Evolutionary conservation across 257 asterid species (phyloP).

Genomic region (Fraxinus cuspidata): DNA sequence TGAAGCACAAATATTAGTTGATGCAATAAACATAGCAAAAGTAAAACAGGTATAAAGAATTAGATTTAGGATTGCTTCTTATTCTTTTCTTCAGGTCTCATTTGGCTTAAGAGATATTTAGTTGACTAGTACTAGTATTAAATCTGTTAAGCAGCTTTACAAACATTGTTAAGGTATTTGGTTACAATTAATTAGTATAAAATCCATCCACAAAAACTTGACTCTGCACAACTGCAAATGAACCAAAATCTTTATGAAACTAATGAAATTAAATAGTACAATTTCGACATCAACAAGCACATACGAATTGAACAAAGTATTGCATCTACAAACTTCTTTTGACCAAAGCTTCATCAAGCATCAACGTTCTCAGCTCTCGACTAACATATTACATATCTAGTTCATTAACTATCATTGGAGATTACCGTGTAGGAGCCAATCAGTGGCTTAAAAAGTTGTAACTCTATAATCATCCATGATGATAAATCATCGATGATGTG

Average conservation of each 20-base stretch:
- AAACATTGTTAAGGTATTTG: not conserved
- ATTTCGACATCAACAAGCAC: not conserved
- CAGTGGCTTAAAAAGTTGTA: not conserved
- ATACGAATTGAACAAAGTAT: not conserved
- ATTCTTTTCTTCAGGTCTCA: not conserved
- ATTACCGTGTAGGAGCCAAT: not conserved
- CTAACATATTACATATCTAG: not conserved
- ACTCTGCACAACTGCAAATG: not conserved
- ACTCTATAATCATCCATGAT: not conserved
- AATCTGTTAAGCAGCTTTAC: not conserved
- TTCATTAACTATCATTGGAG: not conserved
- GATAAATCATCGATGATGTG: too few relatives aligned
- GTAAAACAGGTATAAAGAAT: not conserved
- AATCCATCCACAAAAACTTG: not conserved
- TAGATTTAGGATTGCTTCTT: not conserved
- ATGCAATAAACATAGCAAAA: not conserved
- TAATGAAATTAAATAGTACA: not conserved
- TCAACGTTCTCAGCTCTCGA: not conserved
- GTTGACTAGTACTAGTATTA: not conserved
- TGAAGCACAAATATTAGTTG: slow-evolving; percentile 9
- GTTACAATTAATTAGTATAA: not conserved
- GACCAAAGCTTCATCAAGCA: not conserved
- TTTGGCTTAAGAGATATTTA: not conserved
- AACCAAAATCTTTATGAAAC: not conserved
- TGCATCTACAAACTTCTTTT: not conserved